Base-by-base conservation (phyloP, 192 early-diverging fungal genomes). In the Podila verticillata region DNA sequence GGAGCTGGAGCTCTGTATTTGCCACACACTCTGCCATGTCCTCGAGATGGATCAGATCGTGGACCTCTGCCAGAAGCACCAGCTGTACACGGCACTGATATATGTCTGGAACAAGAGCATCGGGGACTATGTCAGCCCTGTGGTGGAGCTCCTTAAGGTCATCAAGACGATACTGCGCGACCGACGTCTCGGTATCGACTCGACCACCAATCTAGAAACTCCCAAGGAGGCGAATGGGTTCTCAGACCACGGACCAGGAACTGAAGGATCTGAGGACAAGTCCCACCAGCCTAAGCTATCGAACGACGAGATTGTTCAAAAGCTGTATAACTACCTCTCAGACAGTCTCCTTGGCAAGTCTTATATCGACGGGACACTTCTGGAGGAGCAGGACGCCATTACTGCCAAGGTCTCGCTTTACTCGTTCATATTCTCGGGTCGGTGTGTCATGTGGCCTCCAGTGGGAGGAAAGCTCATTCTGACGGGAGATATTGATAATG, bases 41-140 rank as follows among this genome's bases (percentile, higher is more conserved):
- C 68, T 90, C 2, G 87, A 88, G 64, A 88, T 90, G 68, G 82
- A 90, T 74, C 86, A 90, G 62, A 82, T 90, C 30, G 84, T 90
- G 30, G 80, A 83, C 20, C 66, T 88, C 48, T 90, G 89, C 64
- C 84, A 87, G 19, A 82, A 75, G 2, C 85, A 90, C 63, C 73
- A 83, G 19, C 65, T 90, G 9, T 90, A 87, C 70, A 85, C 85
- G 20, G 89, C 84, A 2, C 81, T 87, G 69, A 90, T 88, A 36
- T 90, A 88, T 59, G 89, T 90, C 1, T 90, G 86, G 87, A 90
- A 88, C 69, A 80, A 82, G 29, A 87, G 86, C 32, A 88, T 90
- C 70, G 66, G 83, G 13, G 89, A 90, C 63, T 90, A 86, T 78
- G 89, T 90, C 24, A 88, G 86, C 26, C 89, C 89, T 3, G 85